Percentiles rank a stretch among this genome's conserved stretches.
phyloP scores from a whole-genome alignment of 1,284 basidiomycete species.

The Leccinum ponderosum region DNA sequence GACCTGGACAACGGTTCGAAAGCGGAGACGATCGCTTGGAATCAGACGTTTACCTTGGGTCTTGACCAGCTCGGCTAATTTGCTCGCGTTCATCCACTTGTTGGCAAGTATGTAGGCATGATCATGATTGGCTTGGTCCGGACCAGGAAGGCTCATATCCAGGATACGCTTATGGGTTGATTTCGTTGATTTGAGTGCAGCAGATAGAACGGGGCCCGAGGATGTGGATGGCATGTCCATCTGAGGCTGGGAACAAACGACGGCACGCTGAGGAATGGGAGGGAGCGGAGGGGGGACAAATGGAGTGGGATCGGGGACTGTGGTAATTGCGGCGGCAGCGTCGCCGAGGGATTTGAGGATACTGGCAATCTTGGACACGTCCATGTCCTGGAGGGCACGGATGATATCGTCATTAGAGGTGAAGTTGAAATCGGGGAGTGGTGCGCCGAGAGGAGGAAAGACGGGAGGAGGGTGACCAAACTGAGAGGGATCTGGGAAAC shows the following conservation, averaged over 20 bases:
- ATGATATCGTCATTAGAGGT: slow-evolving; percentile 73
- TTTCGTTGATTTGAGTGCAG: slow-evolving; percentile 38
- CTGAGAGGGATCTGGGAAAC: slow-evolving; percentile 33
- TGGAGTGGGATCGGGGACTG: slow-evolving; percentile 30
- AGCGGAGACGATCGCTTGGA: slow-evolving; percentile 5
- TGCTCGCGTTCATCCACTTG: slow-evolving; percentile 71
- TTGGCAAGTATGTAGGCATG: slow-evolving; percentile 59
- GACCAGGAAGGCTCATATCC: slow-evolving; percentile 34
- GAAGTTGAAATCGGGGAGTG: slow-evolving; percentile 49
- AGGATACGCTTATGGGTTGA: slow-evolving; percentile 34
- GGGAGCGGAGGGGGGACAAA: slow-evolving; percentile 37
- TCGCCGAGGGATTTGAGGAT: slow-evolving; percentile 65
- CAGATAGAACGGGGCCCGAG: slow-evolving; percentile 38
- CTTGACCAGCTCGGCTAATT: slow-evolving; percentile 65
- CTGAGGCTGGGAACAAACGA: slow-evolving; percentile 20
- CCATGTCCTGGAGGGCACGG: slow-evolving; percentile 67
- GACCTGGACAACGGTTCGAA: slow-evolving; percentile 44
- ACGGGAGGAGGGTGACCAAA: slow-evolving; percentile 29
- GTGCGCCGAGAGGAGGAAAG: slow-evolving; percentile 31
- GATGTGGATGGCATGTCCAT: slow-evolving; percentile 44
- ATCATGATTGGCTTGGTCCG: slow-evolving; percentile 39
- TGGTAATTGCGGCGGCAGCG: slow-evolving; percentile 46
- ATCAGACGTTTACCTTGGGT: slow-evolving; percentile 52
- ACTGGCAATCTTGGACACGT: slow-evolving; percentile 65
- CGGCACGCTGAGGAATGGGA: slow-evolving; percentile 21